phyloP scores from a whole-genome alignment of 2,329 filamentous ascomycete genomes.

The Elsinoe batatas region DNA sequence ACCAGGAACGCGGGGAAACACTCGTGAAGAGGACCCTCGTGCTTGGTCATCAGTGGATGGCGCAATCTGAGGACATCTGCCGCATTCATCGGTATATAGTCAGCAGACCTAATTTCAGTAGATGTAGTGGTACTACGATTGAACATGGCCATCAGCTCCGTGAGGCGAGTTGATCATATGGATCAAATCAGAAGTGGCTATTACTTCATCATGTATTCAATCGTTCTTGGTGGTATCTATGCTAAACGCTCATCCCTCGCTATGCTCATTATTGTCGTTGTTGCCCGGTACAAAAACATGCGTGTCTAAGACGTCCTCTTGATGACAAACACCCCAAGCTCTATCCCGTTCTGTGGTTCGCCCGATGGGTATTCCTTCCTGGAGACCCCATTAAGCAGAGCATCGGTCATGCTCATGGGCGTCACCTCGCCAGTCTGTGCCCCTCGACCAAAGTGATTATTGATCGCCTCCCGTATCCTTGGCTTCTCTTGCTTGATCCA shows the following conservation, averaged over 20 bases:
- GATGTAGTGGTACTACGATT: background rate
- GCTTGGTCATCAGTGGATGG: conserved; percentile 9
- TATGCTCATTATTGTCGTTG: conserved; percentile 6
- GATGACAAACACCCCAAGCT: conserved; percentile 40
- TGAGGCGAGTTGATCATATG: too few relatives aligned
- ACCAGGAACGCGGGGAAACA: conserved; percentile 1
- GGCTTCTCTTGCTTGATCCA: conserved; percentile 55
- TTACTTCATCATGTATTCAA: background rate
- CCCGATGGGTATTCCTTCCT: conserved; percentile 38
- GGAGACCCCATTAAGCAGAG: conserved; percentile 50
- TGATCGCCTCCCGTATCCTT: conserved; percentile 44
- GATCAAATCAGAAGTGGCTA: too few relatives aligned
- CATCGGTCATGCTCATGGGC: conserved; percentile 47
- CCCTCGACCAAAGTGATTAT: conserved; percentile 35
- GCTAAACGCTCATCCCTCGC: conserved; percentile 11
- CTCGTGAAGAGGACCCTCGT: background rate
- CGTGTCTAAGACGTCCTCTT: conserved; percentile 20
- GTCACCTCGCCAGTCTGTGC: conserved; percentile 30
- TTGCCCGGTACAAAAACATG: background rate
- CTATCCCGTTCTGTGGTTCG: conserved; percentile 37
- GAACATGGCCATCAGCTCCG: background rate
- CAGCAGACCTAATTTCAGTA: background rate
- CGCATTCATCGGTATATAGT: background rate
- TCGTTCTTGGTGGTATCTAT: conserved; percentile 2
- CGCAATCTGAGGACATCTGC: conserved; percentile 10